Evolutionary conservation across 768 basidiomycete genomes (phyloP).

Genomic region (Stropharia rugosoannulata): DNA sequence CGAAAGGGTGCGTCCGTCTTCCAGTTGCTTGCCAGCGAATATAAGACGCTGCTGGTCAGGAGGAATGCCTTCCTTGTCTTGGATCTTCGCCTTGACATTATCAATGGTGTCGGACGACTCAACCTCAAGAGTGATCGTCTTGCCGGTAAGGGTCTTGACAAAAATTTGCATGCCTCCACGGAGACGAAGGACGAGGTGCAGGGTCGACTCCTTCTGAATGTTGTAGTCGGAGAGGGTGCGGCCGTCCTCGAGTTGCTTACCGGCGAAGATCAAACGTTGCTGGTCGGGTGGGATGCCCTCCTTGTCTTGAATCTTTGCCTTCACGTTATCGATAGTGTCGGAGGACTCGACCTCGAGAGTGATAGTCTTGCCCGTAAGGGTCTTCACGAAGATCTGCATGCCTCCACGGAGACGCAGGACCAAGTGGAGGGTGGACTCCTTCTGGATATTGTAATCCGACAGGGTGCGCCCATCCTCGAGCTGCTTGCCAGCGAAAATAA

Average conservation of each 20-base stretch:
- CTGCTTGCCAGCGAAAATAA: slow-evolving; percentile 20
- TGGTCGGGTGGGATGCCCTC: slow-evolving; percentile 21
- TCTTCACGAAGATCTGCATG: slow-evolving; percentile 56
- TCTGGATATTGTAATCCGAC: slow-evolving; percentile 18
- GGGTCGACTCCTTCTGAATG: slow-evolving; percentile 20
- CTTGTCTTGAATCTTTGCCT: slow-evolving; percentile 44
- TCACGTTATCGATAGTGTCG: slow-evolving; percentile 22
- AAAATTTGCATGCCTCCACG: slow-evolving; percentile 24
- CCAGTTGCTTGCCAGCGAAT: slow-evolving; percentile 25
- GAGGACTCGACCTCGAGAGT: slow-evolving; percentile 23
- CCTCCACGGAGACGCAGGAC: slow-evolving; percentile 16
- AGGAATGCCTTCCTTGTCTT: slow-evolving; percentile 23
- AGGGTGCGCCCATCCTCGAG: slow-evolving; percentile 18
- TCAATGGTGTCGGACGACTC: slow-evolving; percentile 24
- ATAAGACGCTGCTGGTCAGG: slow-evolving; percentile 24
- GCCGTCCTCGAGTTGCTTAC: slow-evolving; percentile 20
- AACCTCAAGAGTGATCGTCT: slow-evolving; percentile 24
- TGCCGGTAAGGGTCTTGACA: slow-evolving; percentile 25
- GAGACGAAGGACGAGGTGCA: slow-evolving; percentile 20
- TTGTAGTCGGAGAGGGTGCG: slow-evolving; percentile 20
- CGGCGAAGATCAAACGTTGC: slow-evolving; percentile 21
- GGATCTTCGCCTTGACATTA: slow-evolving; percentile 24
- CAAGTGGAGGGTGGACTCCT: slow-evolving; percentile 17
- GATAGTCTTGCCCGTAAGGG: slow-evolving; percentile 60
- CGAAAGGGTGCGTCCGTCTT: slow-evolving; percentile 38